These are phyloP conservation scores for Ascochyta viciae-villosae DNA, from an alignment of 2,329 filamentous ascomycete species.

Conservation along the genomic window DNA sequence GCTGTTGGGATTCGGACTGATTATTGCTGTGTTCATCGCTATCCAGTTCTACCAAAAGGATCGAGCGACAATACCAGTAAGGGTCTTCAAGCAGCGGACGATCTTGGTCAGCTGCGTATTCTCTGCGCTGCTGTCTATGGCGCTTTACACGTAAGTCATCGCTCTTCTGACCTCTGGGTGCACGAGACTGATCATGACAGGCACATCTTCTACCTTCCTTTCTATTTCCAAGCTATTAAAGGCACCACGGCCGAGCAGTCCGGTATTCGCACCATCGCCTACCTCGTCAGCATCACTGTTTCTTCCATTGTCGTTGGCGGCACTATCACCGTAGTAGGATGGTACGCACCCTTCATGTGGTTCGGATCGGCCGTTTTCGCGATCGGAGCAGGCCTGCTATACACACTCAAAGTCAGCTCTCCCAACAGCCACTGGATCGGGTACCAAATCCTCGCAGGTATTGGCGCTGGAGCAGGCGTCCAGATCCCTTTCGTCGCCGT, in stretches of 20 bases:
- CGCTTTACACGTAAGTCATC: constrained; percentile 42
- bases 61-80: constrained; percentile 39
- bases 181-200: constrained; percentile 16
- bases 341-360: constrained; percentile 50
- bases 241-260: constrained; percentile 48
- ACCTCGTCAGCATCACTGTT: constrained; percentile 39
- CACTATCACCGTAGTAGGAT: constrained; percentile 37
- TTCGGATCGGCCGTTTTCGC: constrained; percentile 44
- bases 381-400: constrained; percentile 49
- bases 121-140: constrained; percentile 48
- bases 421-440: constrained; percentile 47
- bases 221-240: constrained; percentile 56
- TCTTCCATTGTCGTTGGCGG: constrained; percentile 38
- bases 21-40: constrained; percentile 54
- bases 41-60: constrained; percentile 42
- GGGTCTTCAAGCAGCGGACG: constrained; percentile 48
- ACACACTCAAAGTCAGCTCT: constrained; percentile 41
- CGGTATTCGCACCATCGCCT: constrained; percentile 45
- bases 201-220: constrained; percentile 49
- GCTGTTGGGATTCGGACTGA: constrained; percentile 57
- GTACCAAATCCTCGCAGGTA: constrained; percentile 49
- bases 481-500: constrained; percentile 55
- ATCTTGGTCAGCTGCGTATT: constrained; percentile 44
- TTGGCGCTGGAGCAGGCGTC: constrained; percentile 52
- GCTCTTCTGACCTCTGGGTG: background rate